Percentiles rank a stretch among this genome's conserved stretches.
phyloP scores from a whole-genome alignment of 768 basidiomycete genomes.

The Xerocomellus chrysenteron region DNA sequence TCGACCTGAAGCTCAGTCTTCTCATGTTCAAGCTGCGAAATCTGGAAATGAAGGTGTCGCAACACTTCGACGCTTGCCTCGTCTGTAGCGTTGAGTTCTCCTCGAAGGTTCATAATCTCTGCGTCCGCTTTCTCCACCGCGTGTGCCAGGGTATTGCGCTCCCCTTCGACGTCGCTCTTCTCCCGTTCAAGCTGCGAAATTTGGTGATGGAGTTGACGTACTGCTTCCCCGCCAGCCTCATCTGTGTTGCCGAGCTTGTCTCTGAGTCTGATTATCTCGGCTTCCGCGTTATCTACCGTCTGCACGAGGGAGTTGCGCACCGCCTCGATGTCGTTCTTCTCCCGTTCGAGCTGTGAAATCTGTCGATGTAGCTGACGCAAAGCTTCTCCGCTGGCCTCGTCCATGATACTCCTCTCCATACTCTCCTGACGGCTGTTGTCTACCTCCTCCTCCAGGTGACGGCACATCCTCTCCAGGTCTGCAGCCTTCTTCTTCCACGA shows the following conservation, averaged over 20 bases:
- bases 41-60: constrained; percentile 75
- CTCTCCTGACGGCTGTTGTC: constrained; percentile 82
- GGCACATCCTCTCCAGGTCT: constrained; percentile 68
- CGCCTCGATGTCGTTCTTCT: constrained; percentile 49
- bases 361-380: constrained; percentile 77
- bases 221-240: constrained; percentile 34
- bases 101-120: background rate
- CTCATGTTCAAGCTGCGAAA: constrained; percentile 72
- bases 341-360: constrained; percentile 73
- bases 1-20: constrained; percentile 22
- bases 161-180: constrained; percentile 45
- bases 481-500: constrained; percentile 76
- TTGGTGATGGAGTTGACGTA: constrained; percentile 72
- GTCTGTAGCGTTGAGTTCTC: constrained; percentile 35
- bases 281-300: constrained; percentile 42
- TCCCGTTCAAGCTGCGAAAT: constrained; percentile 72
- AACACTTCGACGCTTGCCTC: constrained; percentile 78
- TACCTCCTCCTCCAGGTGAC: constrained; percentile 79
- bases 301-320: constrained; percentile 43
- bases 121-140: background rate
- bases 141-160: constrained; percentile 42
- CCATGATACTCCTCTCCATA: constrained; percentile 80
- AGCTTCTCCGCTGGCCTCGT: constrained; percentile 76
- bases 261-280: constrained; percentile 60
- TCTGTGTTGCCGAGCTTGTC: constrained; percentile 29